Percentiles rank a stretch among this genome's conserved stretches.
These are phyloP conservation scores for Rhizophora mangle DNA, from an alignment of 345 rosid genomes.

Conservation along the genomic window DNA sequence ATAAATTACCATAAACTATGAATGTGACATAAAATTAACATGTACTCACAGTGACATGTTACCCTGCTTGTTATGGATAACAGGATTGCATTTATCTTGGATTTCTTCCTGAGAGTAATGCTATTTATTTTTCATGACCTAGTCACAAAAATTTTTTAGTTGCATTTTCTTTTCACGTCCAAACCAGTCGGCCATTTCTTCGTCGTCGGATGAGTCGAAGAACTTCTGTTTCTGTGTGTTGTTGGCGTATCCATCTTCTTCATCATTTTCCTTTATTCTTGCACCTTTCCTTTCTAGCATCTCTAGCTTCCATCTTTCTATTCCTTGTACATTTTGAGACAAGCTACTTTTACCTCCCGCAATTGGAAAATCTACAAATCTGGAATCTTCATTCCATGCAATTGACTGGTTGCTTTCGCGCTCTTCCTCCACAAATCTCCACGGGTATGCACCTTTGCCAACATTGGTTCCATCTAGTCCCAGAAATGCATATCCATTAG, in stretches of 20 bases:
- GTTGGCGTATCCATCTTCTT: constrained; percentile 13
- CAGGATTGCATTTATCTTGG: no score
- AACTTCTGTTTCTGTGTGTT: constrained; percentile 27
- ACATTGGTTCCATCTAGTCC: constrained; percentile 13
- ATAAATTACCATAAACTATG: no score
- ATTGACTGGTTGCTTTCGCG: constrained; percentile 14
- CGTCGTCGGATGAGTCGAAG: constrained; percentile 43
- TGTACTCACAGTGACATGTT: neutral
- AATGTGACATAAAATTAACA: no score
- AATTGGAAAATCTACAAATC: constrained; percentile 50
- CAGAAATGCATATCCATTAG: neutral
- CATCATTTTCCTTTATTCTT: constrained; percentile 19
- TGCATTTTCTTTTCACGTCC: constrained; percentile 16
- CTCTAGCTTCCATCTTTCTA: constrained; percentile 54
- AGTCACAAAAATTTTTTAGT: neutral
- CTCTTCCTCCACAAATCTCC: constrained; percentile 58
- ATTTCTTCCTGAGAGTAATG: no score
- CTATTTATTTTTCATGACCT: neutral
- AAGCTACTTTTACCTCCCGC: constrained; percentile 53
- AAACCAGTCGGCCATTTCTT: constrained; percentile 76
- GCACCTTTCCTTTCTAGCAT: constrained; percentile 34
- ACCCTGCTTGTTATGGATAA: neutral
- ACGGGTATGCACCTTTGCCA: constrained; percentile 22
- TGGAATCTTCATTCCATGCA: constrained; percentile 23
- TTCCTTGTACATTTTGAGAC: constrained; percentile 37